Conservation (phyloP, 2,329 filamentous ascomycete genomes). For the Cadophora gregata region DNA sequence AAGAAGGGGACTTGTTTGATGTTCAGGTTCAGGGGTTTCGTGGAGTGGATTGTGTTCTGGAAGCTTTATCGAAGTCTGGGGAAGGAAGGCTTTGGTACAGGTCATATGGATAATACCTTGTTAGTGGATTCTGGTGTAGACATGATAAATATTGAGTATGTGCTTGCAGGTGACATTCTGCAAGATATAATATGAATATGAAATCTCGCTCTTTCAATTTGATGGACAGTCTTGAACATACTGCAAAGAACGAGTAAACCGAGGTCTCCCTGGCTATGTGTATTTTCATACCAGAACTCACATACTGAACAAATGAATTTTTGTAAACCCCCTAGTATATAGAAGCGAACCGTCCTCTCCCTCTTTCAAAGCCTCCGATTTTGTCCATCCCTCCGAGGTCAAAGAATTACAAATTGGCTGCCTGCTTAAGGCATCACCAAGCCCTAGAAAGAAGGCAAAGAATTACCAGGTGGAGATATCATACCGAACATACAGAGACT, state of each 20-base stretch:
- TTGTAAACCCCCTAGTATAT: conserved; percentile 25
- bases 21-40: neutral
- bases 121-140: no score
- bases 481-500: conserved; percentile 28
- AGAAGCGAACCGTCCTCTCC: conserved; percentile 27
- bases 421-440: conserved; percentile 34
- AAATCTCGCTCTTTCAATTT: neutral
- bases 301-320: conserved; percentile 34
- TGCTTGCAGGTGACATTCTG: neutral
- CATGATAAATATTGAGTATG: no score
- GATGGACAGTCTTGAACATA: neutral
- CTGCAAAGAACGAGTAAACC: neutral
- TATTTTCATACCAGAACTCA: conserved; percentile 26
- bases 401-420: conserved; percentile 40
- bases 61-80: conserved; percentile 10
- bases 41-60: neutral
- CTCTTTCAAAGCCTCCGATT: neutral
- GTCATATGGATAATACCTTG: no score
- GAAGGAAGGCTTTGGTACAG: neutral
- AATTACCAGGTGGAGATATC: conserved; percentile 23
- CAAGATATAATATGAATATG: neutral
- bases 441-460: conserved; percentile 24
- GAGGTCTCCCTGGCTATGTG: conserved; percentile 8
- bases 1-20: neutral
- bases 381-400: neutral